phyloP scores from a whole-genome alignment of 805 yeast genomes.

The Yamadazyma phyllophila region DNA sequence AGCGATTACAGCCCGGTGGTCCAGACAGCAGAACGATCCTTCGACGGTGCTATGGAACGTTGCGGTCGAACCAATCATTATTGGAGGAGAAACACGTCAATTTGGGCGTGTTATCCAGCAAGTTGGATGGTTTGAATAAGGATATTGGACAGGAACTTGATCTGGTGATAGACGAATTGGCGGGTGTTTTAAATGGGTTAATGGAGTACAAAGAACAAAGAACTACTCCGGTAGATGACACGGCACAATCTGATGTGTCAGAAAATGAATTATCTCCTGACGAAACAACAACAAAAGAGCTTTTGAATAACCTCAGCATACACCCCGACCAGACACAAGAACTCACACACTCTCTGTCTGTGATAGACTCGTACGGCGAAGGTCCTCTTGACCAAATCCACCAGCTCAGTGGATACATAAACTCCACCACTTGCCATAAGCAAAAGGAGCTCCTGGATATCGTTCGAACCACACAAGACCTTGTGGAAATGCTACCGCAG shows the following conservation, averaged over 20 bases:
- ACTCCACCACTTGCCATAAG: constrained; percentile 10
- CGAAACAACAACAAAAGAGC: too few species aligned
- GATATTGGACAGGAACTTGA: neutral
- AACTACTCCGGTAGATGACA: too few species aligned
- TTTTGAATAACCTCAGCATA: too few species aligned
- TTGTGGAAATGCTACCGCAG: constrained; percentile 15
- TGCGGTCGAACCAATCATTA: neutral
- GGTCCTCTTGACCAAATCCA: constrained; percentile 15
- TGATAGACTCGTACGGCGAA: neutral
- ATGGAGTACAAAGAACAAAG: neutral
- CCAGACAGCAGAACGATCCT: neutral
- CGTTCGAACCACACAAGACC: constrained; percentile 13
- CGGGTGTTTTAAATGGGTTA: neutral
- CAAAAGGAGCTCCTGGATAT: constrained; percentile 14
- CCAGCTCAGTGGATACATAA: constrained; percentile 16
- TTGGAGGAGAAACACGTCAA: neutral
- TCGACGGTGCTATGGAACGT: neutral
- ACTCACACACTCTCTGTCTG: too few species aligned
- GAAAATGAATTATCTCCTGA: too few species aligned
- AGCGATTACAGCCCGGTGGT: neutral
- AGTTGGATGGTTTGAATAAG: neutral
- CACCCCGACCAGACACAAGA: too few species aligned
- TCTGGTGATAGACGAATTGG: neutral
- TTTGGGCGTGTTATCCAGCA: neutral
- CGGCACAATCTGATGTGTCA: too few species aligned